phyloP scores from a whole-genome alignment of 768 basidiomycete species.

The Grammothele lineata region DNA sequence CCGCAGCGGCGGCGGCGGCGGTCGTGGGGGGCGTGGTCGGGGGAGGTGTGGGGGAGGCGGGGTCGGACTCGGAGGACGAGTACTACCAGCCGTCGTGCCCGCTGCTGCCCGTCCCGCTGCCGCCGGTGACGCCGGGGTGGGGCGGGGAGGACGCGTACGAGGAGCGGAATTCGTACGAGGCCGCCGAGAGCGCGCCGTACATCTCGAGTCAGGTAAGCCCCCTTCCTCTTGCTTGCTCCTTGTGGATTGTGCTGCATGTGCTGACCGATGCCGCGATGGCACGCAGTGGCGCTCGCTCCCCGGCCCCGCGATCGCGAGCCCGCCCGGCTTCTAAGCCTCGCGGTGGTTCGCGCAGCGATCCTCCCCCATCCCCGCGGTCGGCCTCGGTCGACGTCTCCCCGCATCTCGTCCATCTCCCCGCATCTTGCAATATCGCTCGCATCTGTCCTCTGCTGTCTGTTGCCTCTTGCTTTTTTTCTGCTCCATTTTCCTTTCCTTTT shows the following conservation, averaged over 20 bases:
- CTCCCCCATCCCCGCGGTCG: not conserved
- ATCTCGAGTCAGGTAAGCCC: slow-evolving; percentile 16
- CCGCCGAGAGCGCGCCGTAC: slow-evolving; percentile 28
- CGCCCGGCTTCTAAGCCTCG: slow-evolving; percentile 12
- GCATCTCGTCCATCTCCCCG: too few relatives aligned
- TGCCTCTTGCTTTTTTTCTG: too few relatives aligned
- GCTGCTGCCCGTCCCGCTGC: slow-evolving; percentile 32
- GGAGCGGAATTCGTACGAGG: slow-evolving; percentile 29
- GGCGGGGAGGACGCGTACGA: slow-evolving; percentile 30
- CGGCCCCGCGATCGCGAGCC: slow-evolving; percentile 29
- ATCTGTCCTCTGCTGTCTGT: too few relatives aligned
- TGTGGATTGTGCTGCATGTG: slow-evolving; percentile 1
- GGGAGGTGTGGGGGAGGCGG: not conserved
- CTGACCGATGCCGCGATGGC: too few relatives aligned
- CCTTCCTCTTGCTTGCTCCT: not conserved
- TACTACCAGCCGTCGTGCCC: slow-evolving; percentile 28
- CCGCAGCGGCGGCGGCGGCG: not conserved
- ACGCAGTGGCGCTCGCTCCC: slow-evolving; percentile 34
- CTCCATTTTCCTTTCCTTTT: too few relatives aligned
- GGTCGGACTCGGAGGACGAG: slow-evolving; percentile 28
- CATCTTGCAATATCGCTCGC: too few relatives aligned
- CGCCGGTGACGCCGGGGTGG: slow-evolving; percentile 31
- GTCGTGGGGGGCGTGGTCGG: not conserved
- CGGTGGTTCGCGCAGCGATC: not conserved
- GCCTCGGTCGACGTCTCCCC: too few relatives aligned